Evolutionary conservation across 306 rosid genomes (phyloP), one percentile per base, ranked within the genome.

Genomic region (Begonia peltatifolia): DNA sequence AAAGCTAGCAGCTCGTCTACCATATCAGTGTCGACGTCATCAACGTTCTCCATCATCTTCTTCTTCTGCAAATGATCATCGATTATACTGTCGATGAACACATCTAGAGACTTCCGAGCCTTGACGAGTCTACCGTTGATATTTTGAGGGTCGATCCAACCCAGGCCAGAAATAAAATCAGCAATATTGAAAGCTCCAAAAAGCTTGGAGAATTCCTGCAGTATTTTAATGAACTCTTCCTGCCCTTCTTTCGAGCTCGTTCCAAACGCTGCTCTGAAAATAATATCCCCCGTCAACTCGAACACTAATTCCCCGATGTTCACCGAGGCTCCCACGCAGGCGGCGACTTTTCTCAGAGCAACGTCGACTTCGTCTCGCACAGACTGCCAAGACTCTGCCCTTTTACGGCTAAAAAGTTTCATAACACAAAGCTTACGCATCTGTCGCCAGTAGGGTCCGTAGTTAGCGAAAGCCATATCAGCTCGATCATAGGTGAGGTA

Each of bases 381-480:
- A 0, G 96, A 84, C 20, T 64, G 63, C 96, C 96, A 88, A 0
- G 94, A 88, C 84, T 88, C 93, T 0, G 79, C 82, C 0, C 85
- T 77, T n/a, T 74, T 81, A 14, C 94, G 93, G 71, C 93, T 77
- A 56, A 88, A 88, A 12, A 88, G 84, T 57, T 79, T 79, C 82
- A 84, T 75, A 44, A 88, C 96, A 36, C 96, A 88, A 1, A 88
- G 74, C 71, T 84, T 88, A 0, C 94, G 56, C 95, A 88, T 88
- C 71, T 88, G 96, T 2, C 94, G 71, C 96, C 96, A 88, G 52
- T 84, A 88, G 12, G 96, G 90, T 0, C 94, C 96, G 36, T 88
- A 84, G 80, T 84, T 80, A 13, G 96, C 93, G 5, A 88, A 88
- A 0, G 93, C 96, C 96, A 88, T 88, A 82, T 88, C 96, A 0